phyloP scores from a whole-genome alignment of 371 early-diverging fungal species.

The Circinella umbellata region DNA sequence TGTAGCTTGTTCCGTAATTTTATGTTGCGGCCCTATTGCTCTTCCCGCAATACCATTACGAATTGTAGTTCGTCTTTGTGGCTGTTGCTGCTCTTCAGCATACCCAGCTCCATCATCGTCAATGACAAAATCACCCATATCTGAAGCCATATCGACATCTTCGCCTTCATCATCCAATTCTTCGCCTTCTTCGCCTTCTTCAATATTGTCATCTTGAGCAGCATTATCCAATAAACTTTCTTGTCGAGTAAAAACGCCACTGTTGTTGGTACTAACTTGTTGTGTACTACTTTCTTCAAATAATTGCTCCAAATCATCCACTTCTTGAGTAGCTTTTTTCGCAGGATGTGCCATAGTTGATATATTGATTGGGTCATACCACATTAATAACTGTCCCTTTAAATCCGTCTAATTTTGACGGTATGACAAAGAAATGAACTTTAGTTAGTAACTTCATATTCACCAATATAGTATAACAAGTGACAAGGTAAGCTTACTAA shows the following conservation, averaged over 20 bases:
- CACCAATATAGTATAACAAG: neutral
- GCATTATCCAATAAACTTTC: conserved; percentile 13
- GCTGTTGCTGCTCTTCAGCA: conserved; percentile 26
- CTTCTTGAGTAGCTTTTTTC: neutral
- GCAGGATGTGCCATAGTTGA: conserved; percentile 10
- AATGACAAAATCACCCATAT: conserved; percentile 36
- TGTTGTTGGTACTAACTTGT: neutral
- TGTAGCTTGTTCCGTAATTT: conserved; percentile 19
- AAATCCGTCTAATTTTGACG: conserved; percentile 11
- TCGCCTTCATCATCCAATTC: conserved; percentile 6
- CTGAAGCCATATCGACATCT: conserved; percentile 29
- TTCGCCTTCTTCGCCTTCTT: conserved; percentile 8
- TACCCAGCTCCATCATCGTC: conserved; percentile 89
- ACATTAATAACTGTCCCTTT: conserved; percentile 16
- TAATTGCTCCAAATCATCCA: conserved; percentile 17
- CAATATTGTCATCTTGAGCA: conserved; percentile 20
- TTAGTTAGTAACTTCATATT: too few species aligned
- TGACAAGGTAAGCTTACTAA: conserved; percentile 34
- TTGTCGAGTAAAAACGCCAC: neutral
- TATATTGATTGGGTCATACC: conserved; percentile 23
- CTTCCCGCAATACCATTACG: neutral
- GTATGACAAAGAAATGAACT: neutral
- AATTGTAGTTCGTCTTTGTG: neutral
- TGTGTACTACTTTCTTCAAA: conserved; percentile 21
- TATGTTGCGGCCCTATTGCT: conserved; percentile 6